A percentile compares a stretch with the other conserved stretches of the same genome.
These are phyloP conservation scores for Pelargonium australe DNA, from an alignment of 441 rosid species.

Conservation along the genomic window DNA sequence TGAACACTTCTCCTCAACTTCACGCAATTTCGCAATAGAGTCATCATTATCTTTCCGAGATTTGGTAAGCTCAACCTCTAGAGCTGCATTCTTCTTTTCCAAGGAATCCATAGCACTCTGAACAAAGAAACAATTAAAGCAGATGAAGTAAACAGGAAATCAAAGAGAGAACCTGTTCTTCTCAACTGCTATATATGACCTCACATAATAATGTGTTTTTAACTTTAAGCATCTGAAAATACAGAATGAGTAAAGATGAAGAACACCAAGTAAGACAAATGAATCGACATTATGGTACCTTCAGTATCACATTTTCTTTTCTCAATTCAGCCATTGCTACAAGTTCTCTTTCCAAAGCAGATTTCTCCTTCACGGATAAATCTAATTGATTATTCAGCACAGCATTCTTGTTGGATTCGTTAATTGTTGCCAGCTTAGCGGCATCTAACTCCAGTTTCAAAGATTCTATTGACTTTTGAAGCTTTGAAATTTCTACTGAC, in stretches of 20 bases:
- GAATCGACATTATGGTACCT: constrained; percentile 37
- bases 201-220: no score
- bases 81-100: constrained; percentile 59
- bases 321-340: constrained; percentile 53
- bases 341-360: constrained; percentile 67
- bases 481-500: constrained; percentile 67
- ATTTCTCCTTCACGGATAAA: constrained; percentile 62
- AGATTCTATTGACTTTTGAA: constrained; percentile 64
- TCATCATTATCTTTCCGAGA: constrained; percentile 48
- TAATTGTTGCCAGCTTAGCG: constrained; percentile 76
- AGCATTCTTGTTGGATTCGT: constrained; percentile 84
- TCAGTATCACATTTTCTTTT: constrained; percentile 59
- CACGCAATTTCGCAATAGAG: constrained; percentile 50
- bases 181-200: background rate
- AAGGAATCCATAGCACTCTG: constrained; percentile 63
- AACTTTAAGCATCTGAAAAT: no score
- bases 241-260: background rate
- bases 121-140: constrained; percentile 8
- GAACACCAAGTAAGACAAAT: constrained; percentile 6
- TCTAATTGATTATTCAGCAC: constrained; percentile 81
- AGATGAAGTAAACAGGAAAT: background rate
- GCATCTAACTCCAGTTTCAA: constrained; percentile 87
- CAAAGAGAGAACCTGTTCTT: constrained; percentile 2
- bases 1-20: constrained; percentile 63
- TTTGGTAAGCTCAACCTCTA: constrained; percentile 62